phyloP scores from a whole-genome alignment of 192 early-diverging fungal species.

The Phycomyces blakesleeanus region DNA sequence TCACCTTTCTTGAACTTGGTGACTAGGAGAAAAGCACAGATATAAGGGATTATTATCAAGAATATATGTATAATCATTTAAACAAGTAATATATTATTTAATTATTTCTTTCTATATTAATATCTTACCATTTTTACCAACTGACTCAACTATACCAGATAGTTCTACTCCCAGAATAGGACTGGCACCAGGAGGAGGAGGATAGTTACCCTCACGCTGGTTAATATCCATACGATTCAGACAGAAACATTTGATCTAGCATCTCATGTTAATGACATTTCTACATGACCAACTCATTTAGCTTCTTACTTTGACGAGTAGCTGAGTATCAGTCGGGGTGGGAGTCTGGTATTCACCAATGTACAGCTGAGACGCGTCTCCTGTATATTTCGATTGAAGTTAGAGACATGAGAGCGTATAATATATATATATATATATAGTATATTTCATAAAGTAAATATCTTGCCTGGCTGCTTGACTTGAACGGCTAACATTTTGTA shows the following conservation, averaged over 20 bases:
- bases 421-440: no score
- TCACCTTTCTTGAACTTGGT: constrained; percentile 60
- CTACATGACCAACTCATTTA: not conserved
- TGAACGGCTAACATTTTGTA: constrained; percentile 46
- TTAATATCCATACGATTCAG: constrained; percentile 77
- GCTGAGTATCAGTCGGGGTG: constrained; percentile 34
- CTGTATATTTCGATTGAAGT: not conserved
- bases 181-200: constrained; percentile 56
- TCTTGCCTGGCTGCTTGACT: constrained; percentile 41
- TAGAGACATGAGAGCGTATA: not conserved
- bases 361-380: constrained; percentile 44
- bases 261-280: not conserved
- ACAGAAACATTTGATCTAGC: constrained; percentile 53
- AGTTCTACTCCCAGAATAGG: constrained; percentile 74
- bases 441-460: not conserved
- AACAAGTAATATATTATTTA: not conserved
- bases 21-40: constrained; percentile 24
- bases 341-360: constrained; percentile 45
- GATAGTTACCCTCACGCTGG: constrained; percentile 72
- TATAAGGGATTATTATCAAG: no score
- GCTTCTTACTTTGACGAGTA: constrained; percentile 47
- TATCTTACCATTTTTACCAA: constrained; percentile 39
- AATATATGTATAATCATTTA: no score
- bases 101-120: not conserved
- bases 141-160: constrained; percentile 53